Base-by-base conservation (phyloP, 2,329 filamentous ascomycete genomes). In the Aphanocladium album region DNA sequence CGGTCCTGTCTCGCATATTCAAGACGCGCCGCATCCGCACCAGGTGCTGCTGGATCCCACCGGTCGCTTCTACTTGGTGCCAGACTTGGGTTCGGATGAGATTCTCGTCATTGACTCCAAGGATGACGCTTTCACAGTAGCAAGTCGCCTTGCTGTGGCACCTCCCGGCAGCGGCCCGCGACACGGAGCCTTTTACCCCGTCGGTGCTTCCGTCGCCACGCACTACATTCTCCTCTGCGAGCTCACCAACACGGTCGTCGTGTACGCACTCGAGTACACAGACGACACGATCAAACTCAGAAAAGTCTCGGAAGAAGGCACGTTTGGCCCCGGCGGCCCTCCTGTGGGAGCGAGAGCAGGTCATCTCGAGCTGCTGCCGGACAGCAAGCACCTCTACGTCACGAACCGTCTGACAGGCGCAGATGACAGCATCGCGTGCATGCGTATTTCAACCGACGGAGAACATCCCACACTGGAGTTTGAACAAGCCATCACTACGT, bases 161-260 rank as follows among this genome's bases (percentile, higher is more conserved):
- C 71, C 73, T 12, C 65, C 71, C 12, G 78, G 77, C 60, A 76
- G 75, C 43, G 80, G 80, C 0, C 81, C 81, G 3, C 79, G 81
- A 19, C 81, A 83, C 66, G 80, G 78, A 53, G 74, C 74, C 64
- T 83, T 81, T 71, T 76, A 77, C 68, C 74, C 73, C 1, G 58
- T 65, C n/a, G 71, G 70, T 8, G 66, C 66, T 11, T 60, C 65
- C 43, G 63, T 63, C 56, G 72, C 76, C 17, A 77, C 74, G 2
- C 79, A 79, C 72, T 82, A 80, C 73, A 67, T 78, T 19, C 65
- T 82, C 35, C 74, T 75, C 37, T 79, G 77, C 67, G 80, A 83
- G 72, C 67, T 79, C 16, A 71, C 70, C 64, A 82, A 76, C 72
- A 60, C 74, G 46, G 69, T 81, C 56, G 67, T 76, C 63, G 73